phyloP scores from a whole-genome alignment of 169 alveolate species.

The Plasmodium gaboni region DNA sequence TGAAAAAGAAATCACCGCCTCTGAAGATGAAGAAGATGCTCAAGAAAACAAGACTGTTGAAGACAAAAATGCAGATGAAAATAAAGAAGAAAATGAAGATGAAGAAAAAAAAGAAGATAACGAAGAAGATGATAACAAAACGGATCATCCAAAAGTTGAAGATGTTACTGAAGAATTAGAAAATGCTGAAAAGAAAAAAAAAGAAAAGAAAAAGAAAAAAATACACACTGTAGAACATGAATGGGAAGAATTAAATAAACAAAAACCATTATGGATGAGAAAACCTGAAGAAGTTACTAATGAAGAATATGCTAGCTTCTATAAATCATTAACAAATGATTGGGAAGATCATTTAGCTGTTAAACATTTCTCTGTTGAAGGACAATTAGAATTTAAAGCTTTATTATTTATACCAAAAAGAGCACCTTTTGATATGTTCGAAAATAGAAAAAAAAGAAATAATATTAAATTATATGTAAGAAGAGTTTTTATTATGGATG shows the following conservation, averaged over 20 bases:
- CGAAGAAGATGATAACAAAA: conserved; percentile 83
- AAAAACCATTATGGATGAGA: conserved; percentile 99
- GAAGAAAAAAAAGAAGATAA: conserved; percentile 87
- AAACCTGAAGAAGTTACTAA: conserved; percentile 98
- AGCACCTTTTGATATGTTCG: conserved; percentile 99
- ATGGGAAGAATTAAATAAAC: conserved; percentile 98
- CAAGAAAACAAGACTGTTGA: conserved; percentile 84
- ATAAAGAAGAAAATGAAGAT: conserved; percentile 79
- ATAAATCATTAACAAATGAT: conserved; percentile 98
- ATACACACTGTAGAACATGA: conserved; percentile 97
- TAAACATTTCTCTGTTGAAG: conserved; percentile 99
- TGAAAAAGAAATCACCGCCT: conserved; percentile 98
- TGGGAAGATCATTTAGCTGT: conserved; percentile 99
- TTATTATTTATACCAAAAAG: conserved; percentile 99
- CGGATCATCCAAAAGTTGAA: conserved; percentile 90
- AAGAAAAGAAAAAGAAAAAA: conserved; percentile 97
- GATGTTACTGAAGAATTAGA: conserved; percentile 76
- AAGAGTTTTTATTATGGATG: conserved; percentile 99
- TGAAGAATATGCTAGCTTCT: conserved; percentile 99
- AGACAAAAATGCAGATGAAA: conserved; percentile 73
- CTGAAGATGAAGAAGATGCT: conserved; percentile 96
- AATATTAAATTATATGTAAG: conserved; percentile 99
- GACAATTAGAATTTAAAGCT: conserved; percentile 99
- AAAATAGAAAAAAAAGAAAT: conserved; percentile 98
- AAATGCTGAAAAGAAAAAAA: conserved; percentile 78